Evolutionary conservation across 2,329 filamentous ascomycete species (phyloP).

Genomic region (Beauveria sp.): DNA sequence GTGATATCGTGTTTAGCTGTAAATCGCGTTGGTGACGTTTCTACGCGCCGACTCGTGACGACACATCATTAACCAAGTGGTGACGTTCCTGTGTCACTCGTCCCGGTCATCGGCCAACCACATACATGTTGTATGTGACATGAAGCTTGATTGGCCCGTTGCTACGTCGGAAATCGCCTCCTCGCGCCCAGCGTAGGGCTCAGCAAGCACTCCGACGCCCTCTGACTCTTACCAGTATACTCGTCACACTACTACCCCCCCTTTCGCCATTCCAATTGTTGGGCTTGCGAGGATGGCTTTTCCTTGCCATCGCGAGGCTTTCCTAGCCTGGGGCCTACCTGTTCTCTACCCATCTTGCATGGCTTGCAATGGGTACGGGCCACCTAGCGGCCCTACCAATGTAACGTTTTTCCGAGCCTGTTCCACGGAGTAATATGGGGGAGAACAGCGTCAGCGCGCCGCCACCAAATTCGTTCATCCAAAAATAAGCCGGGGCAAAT

Average conservation of each 20-base stretch:
- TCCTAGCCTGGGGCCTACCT: background rate
- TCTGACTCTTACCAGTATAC: background rate
- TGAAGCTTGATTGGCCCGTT: background rate
- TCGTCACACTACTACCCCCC: background rate
- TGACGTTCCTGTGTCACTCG: slow-evolving; percentile 1
- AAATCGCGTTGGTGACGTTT: background rate
- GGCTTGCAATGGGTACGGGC: background rate
- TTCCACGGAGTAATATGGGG: background rate
- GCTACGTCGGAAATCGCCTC: background rate
- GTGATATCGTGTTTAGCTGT: background rate
- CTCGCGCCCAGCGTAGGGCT: background rate
- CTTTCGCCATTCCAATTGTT: background rate
- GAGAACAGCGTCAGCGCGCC: background rate
- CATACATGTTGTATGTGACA: background rate
- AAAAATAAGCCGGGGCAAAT: background rate
- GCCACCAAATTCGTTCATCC: background rate
- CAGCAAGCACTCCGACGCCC: background rate
- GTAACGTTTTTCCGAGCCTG: background rate
- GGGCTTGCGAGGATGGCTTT: background rate
- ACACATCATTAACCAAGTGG: background rate
- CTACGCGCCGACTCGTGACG: slow-evolving; percentile 3
- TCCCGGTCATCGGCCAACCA: background rate
- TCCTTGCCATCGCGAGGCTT: background rate
- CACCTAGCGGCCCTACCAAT: background rate
- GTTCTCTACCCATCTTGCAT: background rate